Percentiles rank a stretch among this genome's conserved stretches.
Evolutionary conservation across 2,329 filamentous ascomycete genomes (phyloP).

Genomic region (Rugonectria rugulosa): DNA sequence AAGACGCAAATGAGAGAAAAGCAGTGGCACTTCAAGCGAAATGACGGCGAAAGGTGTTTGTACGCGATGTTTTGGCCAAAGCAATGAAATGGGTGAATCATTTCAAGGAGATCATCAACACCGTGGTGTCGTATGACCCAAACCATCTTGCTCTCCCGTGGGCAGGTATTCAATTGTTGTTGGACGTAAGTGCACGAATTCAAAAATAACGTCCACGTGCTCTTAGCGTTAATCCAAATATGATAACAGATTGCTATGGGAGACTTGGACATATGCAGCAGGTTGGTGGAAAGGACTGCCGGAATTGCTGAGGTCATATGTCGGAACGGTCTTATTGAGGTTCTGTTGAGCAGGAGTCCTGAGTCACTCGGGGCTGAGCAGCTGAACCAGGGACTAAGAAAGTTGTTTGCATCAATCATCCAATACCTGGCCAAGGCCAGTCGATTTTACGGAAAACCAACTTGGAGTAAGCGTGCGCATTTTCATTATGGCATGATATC

Average conservation of each 20-base stretch:
- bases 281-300: not conserved
- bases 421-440: not conserved
- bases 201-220: not conserved
- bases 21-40: constrained; percentile 21
- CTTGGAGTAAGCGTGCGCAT: not conserved
- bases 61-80: constrained; percentile 18
- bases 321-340: not conserved
- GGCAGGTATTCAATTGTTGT: constrained; percentile 12
- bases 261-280: not conserved
- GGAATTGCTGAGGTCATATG: not conserved
- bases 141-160: constrained; percentile 9
- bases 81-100: constrained; percentile 13
- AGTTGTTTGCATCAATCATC: not conserved
- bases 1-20: too few species aligned
- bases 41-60: constrained; percentile 9
- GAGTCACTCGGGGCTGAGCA: not conserved
- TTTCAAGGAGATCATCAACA: constrained; percentile 17
- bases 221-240: not conserved
- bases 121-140: constrained; percentile 10
- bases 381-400: not conserved
- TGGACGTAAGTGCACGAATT: constrained; percentile 10
- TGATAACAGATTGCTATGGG: constrained; percentile 1
- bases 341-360: not conserved
- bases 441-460: not conserved
- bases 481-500: not conserved